Percentiles rank a stretch among this genome's conserved stretches.
These are phyloP conservation scores for Ophiostoma perfectum DNA, from an alignment of 2,329 filamentous ascomycete species.

Conservation along the genomic window DNA sequence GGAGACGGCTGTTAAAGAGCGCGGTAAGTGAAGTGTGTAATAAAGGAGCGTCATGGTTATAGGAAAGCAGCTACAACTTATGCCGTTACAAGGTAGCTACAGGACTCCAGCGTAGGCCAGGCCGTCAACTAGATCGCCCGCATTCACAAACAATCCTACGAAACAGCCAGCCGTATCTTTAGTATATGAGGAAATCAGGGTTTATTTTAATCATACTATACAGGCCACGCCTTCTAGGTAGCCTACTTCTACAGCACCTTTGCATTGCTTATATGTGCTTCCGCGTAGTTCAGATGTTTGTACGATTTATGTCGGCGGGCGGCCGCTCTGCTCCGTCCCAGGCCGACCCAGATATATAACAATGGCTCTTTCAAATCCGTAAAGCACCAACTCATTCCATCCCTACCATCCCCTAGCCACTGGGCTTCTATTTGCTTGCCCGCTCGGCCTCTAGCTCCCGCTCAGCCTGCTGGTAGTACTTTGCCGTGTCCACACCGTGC, in stretches of 20 bases:
- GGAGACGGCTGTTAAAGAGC: no score
- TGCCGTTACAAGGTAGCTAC: no score
- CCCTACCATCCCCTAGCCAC: not conserved
- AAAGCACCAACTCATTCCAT: not conserved
- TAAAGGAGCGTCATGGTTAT: no score
- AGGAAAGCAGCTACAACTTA: no score
- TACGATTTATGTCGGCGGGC: not conserved
- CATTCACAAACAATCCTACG: no score
- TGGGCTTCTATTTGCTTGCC: constrained; percentile 16
- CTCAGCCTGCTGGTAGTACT: constrained; percentile 96
- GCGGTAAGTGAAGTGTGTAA: no score
- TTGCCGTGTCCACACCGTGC: constrained; percentile 96
- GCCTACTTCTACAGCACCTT: not conserved
- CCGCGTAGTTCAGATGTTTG: not conserved
- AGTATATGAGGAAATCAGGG: no score
- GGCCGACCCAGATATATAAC: constrained; percentile 10
- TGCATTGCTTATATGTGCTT: not conserved
- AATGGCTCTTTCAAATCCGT: constrained; percentile 9
- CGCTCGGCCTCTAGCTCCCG: constrained; percentile 79
- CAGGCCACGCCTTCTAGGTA: not conserved
- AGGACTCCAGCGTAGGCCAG: no score
- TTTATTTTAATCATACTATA: not conserved
- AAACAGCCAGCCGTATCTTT: no score
- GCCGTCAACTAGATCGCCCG: no score
- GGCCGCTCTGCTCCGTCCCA: not conserved